Evolutionary conservation across 257 asterid genomes (phyloP), one percentile per base, ranked within the genome.

Genomic region (Datura wrightii): DNA sequence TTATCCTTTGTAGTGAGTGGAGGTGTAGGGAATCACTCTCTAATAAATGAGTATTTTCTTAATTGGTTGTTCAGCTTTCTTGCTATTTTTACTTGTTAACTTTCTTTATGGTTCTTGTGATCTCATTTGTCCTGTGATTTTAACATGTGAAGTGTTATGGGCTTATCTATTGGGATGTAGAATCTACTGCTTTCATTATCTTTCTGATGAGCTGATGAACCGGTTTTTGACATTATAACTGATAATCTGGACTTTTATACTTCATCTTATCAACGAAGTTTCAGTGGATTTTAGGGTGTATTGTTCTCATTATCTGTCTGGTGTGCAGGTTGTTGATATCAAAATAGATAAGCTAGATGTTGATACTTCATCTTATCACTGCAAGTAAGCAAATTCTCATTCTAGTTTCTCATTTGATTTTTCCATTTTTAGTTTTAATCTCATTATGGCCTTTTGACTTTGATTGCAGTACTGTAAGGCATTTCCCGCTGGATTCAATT

Each of bases 291-390:
- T 41, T 46, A 3, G 42, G 59, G 10, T 72, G 59, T 10, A 11
- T 44, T 15, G 66, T 56, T 39, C 80, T 78, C 58, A 10, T 48
- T 71, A 58, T 56, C 39, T 83, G 79, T 84, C 87, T 85, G 78
- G 79, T 86, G 52, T 42, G 85, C 88, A 97, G 99, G 98, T 89
- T 84, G 94, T 89, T 82, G 92, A 92, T 83, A 86, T 95, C 59
- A 91, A 88, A 82, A 87, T 41, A 81, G 94, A 89, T 85, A 65
- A 80, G 84, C 56, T 89, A 80, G 97, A 93, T 14, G 89, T 83
- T 50, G 98, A 95, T 85, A 88, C 96, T 50, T 89, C 97, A 42
- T 90, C 97, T 50, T 96, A 92, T 85, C 99, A 96, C 84, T 91
- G 94, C 98, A 92, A 93, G 99, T 96, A 91, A 89, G 98, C 86